Conservation (phyloP, 176 grass and related monocot species). For the Eremochloa ophiuroides region DNA sequence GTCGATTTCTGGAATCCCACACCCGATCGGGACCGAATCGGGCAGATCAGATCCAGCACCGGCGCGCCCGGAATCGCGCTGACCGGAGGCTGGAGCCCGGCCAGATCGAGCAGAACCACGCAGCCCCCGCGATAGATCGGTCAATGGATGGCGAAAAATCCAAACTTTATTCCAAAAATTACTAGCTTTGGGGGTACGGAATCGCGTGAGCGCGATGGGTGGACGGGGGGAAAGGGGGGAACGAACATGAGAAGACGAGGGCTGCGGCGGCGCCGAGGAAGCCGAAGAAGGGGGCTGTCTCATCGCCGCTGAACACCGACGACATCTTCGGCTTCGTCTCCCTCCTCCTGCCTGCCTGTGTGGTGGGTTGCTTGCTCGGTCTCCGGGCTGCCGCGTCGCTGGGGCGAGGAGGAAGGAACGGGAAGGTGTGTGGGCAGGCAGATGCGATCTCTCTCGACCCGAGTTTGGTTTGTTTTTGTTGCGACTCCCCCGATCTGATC, state of each 20-base stretch:
- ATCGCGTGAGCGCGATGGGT: not conserved
- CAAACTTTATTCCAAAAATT: not conserved
- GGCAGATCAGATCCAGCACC: not conserved
- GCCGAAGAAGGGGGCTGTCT: slow-evolving; percentile 98
- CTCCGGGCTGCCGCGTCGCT: slow-evolving; percentile 5
- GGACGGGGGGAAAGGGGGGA: not conserved
- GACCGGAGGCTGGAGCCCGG: not conserved
- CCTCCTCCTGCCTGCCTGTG: not conserved
- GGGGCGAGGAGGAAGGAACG: not conserved
- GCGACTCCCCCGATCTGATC: slow-evolving; percentile 23
- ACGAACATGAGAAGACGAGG: slow-evolving; percentile 90
- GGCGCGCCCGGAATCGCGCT: not conserved
- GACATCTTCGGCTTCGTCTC: slow-evolving; percentile 34
- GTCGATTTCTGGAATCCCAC: not conserved
- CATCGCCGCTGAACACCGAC: slow-evolving; percentile 94
- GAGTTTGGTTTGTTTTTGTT: slow-evolving; percentile 9
- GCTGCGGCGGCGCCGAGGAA: slow-evolving; percentile 96
- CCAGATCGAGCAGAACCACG: not conserved
- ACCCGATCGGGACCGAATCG: not conserved
- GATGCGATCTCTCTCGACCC: slow-evolving; percentile 17
- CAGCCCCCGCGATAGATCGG: slow-evolving; percentile 3
- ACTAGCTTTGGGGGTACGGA: not conserved
- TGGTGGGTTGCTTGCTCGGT: slow-evolving; percentile 10
- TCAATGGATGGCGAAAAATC: not conserved
- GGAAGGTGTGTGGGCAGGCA: not conserved